phyloP scores from a whole-genome alignment of 805 yeast genomes.

The Ogataea degrootiae region DNA sequence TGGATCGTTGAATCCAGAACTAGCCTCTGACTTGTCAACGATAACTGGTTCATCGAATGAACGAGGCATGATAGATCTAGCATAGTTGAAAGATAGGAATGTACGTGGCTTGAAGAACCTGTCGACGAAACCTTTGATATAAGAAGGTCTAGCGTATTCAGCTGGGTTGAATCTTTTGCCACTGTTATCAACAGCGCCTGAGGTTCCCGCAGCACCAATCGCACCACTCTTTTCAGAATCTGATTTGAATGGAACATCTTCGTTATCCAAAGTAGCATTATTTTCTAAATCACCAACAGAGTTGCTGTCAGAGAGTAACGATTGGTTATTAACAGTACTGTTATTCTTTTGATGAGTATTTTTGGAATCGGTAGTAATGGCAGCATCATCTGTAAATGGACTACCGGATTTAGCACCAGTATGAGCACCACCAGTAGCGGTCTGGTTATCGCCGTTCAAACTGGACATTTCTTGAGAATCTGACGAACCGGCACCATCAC shows the following conservation, averaged over 20 bases:
- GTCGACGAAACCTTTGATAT: constrained; percentile 10
- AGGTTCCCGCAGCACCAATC: background rate
- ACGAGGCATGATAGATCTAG: constrained; percentile 39
- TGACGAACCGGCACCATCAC: background rate
- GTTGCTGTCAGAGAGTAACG: constrained; percentile 12
- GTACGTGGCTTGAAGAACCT: constrained; percentile 42
- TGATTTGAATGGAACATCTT: constrained; percentile 23
- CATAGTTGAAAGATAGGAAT: constrained; percentile 35
- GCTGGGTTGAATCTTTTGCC: constrained; percentile 4
- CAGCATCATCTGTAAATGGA: constrained; percentile 7
- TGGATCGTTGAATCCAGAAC: constrained; percentile 45
- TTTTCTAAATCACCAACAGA: constrained; percentile 17
- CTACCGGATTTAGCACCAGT: constrained; percentile 21
- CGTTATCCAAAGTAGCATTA: constrained; percentile 15
- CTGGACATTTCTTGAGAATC: too few relatives aligned
- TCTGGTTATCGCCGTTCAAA: constrained; percentile 15
- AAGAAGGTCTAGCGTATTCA: constrained; percentile 7
- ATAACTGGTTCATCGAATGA: constrained; percentile 17
- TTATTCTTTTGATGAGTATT: constrained; percentile 4
- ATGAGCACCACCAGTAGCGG: constrained; percentile 18
- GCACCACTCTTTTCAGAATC: background rate
- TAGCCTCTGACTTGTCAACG: constrained; percentile 4
- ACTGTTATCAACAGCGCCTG: background rate
- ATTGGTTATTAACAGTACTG: constrained; percentile 7
- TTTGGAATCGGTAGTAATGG: background rate